Conservation (phyloP, 1,139 yeast genomes). For the Meyerozyma sp. region DNA sequence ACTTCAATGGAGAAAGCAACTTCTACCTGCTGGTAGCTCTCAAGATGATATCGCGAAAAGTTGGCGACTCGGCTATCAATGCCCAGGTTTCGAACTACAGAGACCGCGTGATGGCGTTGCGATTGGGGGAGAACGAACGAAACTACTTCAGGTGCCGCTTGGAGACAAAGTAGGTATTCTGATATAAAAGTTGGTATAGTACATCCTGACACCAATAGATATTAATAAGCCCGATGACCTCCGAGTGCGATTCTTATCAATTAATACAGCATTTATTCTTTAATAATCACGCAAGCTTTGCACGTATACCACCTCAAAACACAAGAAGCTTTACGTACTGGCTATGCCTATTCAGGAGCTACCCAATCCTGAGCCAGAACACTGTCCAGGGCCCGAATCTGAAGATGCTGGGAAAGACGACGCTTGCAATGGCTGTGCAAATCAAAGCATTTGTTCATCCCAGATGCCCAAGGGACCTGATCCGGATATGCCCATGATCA, state of each 20-base stretch:
- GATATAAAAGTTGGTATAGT: background rate
- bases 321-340: background rate
- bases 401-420: slow-evolving; percentile 90
- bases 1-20: slow-evolving; percentile 23
- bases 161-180: background rate
- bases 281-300: too few relatives aligned
- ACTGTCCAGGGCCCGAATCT: slow-evolving; percentile 97
- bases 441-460: slow-evolving; percentile 82
- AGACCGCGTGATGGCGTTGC: slow-evolving; percentile 28
- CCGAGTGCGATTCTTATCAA: background rate
- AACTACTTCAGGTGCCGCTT: slow-evolving; percentile 28
- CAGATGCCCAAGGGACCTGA: slow-evolving; percentile 89
- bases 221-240: background rate
- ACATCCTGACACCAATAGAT: background rate
- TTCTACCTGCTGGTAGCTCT: slow-evolving; percentile 41
- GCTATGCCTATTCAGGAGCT: slow-evolving; percentile 9
- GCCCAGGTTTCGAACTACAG: slow-evolving; percentile 11
- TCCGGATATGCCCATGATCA: slow-evolving; percentile 83
- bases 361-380: slow-evolving; percentile 76
- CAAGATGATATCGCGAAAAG: slow-evolving; percentile 45
- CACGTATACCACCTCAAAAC: too few relatives aligned
- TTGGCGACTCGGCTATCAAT: slow-evolving; percentile 36
- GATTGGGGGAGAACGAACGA: slow-evolving; percentile 44
- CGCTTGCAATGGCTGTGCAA: slow-evolving; percentile 94
- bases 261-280: background rate